Conservation (phyloP, 768 basidiomycete genomes). For the Termitomyces sp. region DNA sequence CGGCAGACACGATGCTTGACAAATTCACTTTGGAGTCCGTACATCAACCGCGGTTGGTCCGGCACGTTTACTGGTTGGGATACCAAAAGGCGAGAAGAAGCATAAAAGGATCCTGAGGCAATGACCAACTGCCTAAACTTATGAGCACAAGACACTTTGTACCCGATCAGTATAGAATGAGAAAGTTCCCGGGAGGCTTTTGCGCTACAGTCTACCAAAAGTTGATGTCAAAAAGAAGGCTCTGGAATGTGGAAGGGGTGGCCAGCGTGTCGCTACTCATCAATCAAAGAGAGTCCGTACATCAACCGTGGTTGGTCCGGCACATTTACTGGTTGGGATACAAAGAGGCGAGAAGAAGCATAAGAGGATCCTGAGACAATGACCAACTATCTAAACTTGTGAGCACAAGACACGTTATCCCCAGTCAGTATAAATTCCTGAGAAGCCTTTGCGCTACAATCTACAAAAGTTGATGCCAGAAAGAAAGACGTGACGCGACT, state of each 20-base stretch:
- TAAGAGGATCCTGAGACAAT: background rate
- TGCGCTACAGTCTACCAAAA: too few relatives aligned
- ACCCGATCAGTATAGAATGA: background rate
- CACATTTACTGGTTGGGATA: constrained; percentile 6
- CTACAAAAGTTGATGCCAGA: background rate
- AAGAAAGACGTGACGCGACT: constrained; percentile 1
- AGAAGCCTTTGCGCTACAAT: too few relatives aligned
- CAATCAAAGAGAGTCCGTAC: constrained; percentile 4
- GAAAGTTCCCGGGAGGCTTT: background rate
- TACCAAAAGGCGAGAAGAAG: background rate
- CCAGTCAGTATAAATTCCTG: constrained; percentile 1
- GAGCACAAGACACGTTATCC: constrained; percentile 2
- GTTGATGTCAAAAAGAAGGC: background rate
- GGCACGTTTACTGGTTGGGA: constrained; percentile 6
- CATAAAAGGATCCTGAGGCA: background rate
- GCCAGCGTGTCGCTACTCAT: constrained; percentile 7
- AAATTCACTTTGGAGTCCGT: background rate
- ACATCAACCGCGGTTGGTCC: constrained; percentile 8
- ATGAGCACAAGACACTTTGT: constrained; percentile 5
- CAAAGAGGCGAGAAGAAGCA: background rate
- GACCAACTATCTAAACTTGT: constrained; percentile 7
- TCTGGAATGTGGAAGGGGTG: constrained; percentile 1
- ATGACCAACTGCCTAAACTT: constrained; percentile 7
- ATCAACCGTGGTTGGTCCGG: constrained; percentile 7
- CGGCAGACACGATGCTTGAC: background rate